Conservation (phyloP, 2,329 filamentous ascomycete genomes). For the Aspergillus puulaauensis region DNA sequence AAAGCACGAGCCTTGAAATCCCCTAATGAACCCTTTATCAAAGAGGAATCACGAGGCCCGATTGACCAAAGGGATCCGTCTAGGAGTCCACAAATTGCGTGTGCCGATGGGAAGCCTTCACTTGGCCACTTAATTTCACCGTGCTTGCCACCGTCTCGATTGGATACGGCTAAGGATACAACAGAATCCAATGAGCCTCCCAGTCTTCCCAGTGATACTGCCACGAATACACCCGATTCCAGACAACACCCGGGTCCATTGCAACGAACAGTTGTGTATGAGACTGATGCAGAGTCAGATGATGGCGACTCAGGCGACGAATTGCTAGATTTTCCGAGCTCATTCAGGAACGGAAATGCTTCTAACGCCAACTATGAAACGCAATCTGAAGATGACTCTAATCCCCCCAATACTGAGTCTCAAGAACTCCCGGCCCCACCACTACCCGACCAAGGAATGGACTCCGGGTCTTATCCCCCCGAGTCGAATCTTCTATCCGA, state of each 20-base stretch:
- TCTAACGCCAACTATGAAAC: neutral
- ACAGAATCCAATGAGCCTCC: too few species aligned
- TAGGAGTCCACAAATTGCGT: neutral
- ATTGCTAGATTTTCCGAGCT: constrained; percentile 13
- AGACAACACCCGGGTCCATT: constrained; percentile 9
- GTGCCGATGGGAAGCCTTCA: neutral
- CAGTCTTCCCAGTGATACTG: neutral
- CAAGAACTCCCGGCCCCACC: constrained; percentile 31
- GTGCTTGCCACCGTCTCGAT: neutral
- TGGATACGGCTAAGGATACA: neutral
- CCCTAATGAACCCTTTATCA: constrained; percentile 11
- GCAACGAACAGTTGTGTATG: constrained; percentile 39
- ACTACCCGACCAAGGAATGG: constrained; percentile 22
- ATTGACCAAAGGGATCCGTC: constrained; percentile 2
- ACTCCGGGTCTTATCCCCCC: constrained; percentile 22
- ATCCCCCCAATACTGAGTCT: constrained; percentile 25
- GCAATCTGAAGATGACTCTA: constrained; percentile 10
- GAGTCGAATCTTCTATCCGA: constrained; percentile 34
- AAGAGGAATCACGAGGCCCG: constrained; percentile 20
- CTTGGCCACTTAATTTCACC: neutral
- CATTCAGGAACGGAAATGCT: constrained; percentile 2
- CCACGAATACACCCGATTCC: neutral
- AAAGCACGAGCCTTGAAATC: constrained; percentile 16
- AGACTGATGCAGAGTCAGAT: constrained; percentile 43
- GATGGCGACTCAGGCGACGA: constrained; percentile 30